Conservation (phyloP, 345 rosid species). For the Citrus glauca region DNA sequence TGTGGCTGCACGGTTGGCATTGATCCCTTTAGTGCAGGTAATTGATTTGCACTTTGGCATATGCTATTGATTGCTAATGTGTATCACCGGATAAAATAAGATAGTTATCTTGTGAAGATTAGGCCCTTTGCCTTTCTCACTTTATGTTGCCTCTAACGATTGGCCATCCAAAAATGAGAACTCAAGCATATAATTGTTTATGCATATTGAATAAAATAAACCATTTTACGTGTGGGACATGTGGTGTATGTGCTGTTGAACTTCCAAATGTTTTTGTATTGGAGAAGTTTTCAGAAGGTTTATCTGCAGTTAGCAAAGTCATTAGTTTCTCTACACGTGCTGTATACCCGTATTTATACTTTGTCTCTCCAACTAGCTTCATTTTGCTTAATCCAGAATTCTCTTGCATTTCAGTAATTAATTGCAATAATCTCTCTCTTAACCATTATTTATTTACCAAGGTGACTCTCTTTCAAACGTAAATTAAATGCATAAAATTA, state of each 20-base stretch:
- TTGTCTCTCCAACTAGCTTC: no score
- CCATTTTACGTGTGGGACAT: not conserved
- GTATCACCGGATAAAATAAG: not conserved
- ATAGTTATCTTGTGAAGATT: not conserved
- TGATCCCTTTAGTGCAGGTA: constrained; percentile 73
- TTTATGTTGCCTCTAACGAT: not conserved
- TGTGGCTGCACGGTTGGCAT: constrained; percentile 89
- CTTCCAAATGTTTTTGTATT: not conserved
- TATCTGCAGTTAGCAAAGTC: not conserved
- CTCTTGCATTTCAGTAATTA: not conserved
- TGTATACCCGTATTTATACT: no score
- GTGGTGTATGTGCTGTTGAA: not conserved
- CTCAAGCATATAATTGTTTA: not conserved
- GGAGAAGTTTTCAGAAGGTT: not conserved
- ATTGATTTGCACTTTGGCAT: not conserved
- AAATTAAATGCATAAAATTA: not conserved
- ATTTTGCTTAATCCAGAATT: not conserved
- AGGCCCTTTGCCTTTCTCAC: not conserved
- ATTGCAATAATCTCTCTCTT: not conserved
- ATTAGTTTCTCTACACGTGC: not conserved
- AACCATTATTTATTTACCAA: not conserved
- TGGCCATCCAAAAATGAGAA: not conserved
- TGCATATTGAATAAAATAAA: not conserved
- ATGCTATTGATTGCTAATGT: not conserved
- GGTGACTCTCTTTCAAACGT: not conserved